phyloP scores from a whole-genome alignment of 805 yeast genomes.

The Yarrowia bubula region DNA sequence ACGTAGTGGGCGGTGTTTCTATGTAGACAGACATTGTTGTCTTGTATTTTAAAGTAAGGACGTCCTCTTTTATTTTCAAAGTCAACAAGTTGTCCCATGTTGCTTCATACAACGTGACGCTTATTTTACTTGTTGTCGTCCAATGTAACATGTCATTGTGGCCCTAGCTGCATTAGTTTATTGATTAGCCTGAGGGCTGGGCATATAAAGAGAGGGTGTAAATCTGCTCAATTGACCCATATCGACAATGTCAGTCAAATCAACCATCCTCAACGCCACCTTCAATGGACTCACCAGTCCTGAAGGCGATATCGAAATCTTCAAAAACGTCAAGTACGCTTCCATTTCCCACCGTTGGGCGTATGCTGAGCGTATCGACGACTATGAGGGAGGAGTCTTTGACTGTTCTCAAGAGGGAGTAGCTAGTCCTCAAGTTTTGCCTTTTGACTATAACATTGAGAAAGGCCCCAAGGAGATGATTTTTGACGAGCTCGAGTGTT shows the following conservation, averaged over 20 bases:
- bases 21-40: no score
- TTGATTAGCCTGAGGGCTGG: background rate
- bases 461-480: background rate
- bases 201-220: background rate
- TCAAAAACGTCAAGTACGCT: constrained; percentile 4
- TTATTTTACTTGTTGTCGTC: no score
- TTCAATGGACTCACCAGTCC: background rate
- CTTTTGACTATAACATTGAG: constrained; percentile 1
- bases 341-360: constrained; percentile 7
- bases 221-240: background rate
- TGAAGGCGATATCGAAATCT: background rate
- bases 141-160: no score
- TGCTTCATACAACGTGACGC: no score
- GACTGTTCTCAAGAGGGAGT: constrained; percentile 11
- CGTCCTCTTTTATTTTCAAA: no score
- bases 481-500: constrained; percentile 2
- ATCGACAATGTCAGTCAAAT: constrained; percentile 2
- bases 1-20: no score
- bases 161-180: no score
- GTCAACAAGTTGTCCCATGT: no score
- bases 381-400: background rate
- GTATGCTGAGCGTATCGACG: constrained; percentile 6
- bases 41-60: no score
- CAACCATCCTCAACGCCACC: background rate
- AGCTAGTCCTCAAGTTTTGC: background rate